Evolutionary conservation across 805 yeast species (phyloP), one percentile per base, ranked within the genome.

Genomic region (Candida andamanensis): DNA sequence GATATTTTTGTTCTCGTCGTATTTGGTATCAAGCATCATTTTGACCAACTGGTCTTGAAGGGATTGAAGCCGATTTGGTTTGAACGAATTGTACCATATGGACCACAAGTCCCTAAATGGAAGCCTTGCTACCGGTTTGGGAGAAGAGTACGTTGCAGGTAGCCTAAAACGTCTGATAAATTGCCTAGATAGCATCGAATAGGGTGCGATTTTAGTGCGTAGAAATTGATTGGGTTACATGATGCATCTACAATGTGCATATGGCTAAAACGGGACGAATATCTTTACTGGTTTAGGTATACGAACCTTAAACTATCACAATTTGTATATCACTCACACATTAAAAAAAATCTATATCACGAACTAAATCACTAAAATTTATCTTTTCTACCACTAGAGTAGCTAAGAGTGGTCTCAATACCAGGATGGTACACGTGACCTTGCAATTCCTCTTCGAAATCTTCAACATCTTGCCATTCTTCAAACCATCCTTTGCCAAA

Each of bases 401-500:
- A 36, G 17, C 41, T 34, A 12, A 36, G 15, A 12, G 26, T 4
- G 9, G 30, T 26, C 12, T 42, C 47, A 32, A 41, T 23, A 23
- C 37, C 60, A 38, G 31, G 43, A 26, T 49, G 51, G 5, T 49
- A 42, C 10, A 45, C 39, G 37, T 50, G 51, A 10, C 63, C 62
- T 32, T 45, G 48, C 32, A 64, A 42, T 36, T 61, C 64, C 31
- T 59, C 67, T 28, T 69, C 76, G 47, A 79, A 80, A 40, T 74
- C 72, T 45, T 79, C 85, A 30, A 78, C 85, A 30, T 78, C 78
- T 30, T 64, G 69, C 67, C 70, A 69, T 45, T 75, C 72, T 57
- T 79, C 85, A 35, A 49, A 58, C 81, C 87, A 81, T 10, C 73
- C 78, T 42, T 63, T 67, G 36, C 73, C 73, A 24, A 78, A 61